These are phyloP conservation scores for Yarrowia yakushimensis DNA, from an alignment of 805 yeast genomes.

Conservation along the genomic window DNA sequence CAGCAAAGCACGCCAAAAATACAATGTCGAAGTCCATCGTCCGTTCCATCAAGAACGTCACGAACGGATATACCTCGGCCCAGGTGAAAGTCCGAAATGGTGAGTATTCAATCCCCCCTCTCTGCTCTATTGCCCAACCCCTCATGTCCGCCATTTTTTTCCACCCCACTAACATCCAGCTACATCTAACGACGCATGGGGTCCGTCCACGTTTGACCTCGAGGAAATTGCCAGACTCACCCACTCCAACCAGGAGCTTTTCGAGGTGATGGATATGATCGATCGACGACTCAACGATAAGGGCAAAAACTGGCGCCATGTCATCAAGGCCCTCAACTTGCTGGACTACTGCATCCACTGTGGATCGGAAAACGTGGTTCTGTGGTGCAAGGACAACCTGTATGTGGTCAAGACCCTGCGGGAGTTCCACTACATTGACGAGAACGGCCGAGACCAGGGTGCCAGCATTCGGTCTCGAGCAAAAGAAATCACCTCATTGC, in stretches of 20 bases:
- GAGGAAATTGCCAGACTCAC: constrained; percentile 77
- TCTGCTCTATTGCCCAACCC: neutral
- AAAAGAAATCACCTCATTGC: constrained; percentile 73
- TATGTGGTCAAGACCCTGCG: constrained; percentile 85
- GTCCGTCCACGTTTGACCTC: constrained; percentile 79
- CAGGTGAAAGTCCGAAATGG: constrained; percentile 81
- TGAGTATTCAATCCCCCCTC: constrained; percentile 1
- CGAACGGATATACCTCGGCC: constrained; percentile 81
- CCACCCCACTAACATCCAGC: constrained; percentile 35
- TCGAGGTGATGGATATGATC: constrained; percentile 90
- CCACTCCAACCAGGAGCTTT: constrained; percentile 57
- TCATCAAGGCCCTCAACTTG: constrained; percentile 85
- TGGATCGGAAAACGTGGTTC: constrained; percentile 84
- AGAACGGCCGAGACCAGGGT: constrained; percentile 78
- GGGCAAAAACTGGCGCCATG: constrained; percentile 97
- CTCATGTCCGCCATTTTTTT: neutral
- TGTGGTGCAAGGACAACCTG: constrained; percentile 87
- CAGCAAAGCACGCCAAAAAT: neutral
- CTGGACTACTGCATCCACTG: constrained; percentile 79
- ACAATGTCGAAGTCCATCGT: constrained; percentile 52
- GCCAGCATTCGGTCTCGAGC: constrained; percentile 85
- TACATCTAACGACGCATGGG: constrained; percentile 80
- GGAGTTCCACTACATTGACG: constrained; percentile 82
- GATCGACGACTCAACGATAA: constrained; percentile 90
- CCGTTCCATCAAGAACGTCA: constrained; percentile 81